Conservation (phyloP, 305 asterid species). For the Fraxinus latifolia region DNA sequence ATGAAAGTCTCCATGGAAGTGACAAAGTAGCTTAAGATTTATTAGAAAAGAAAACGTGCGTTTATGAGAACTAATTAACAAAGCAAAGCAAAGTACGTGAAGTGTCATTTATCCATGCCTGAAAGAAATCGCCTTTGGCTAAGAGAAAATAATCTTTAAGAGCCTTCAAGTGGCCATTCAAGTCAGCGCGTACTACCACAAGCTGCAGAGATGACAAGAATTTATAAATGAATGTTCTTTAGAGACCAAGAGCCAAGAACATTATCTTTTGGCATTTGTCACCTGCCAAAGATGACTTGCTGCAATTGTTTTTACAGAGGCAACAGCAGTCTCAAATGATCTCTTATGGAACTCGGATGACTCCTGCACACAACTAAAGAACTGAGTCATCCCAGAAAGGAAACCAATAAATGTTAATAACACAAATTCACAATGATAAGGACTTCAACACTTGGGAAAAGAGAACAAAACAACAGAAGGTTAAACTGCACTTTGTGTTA, state of each 20-base stretch:
- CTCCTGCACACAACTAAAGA: constrained; percentile 53
- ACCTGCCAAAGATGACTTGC: constrained; percentile 99
- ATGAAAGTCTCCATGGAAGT: background rate
- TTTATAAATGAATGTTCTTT: constrained; percentile 18
- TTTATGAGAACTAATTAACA: background rate
- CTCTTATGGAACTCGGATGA: constrained; percentile 92
- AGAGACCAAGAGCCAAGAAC: constrained; percentile 14
- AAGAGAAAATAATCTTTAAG: constrained; percentile 96
- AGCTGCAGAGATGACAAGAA: constrained; percentile 59
- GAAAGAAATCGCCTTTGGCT: constrained; percentile 97
- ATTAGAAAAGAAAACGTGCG: constrained; percentile 9
- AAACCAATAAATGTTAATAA: background rate
- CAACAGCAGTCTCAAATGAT: constrained; percentile 79
- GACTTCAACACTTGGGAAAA: constrained; percentile 3
- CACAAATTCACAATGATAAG: constrained; percentile 8
- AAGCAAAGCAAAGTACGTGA: background rate
- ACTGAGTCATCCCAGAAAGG: constrained; percentile 16
- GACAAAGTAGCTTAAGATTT: constrained; percentile 5
- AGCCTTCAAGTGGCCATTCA: constrained; percentile 97
- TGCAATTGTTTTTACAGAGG: constrained; percentile 81
- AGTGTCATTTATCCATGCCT: constrained; percentile 45
- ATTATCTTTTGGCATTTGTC: constrained; percentile 26
- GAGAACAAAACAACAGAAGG: constrained; percentile 2
- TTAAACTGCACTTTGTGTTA: background rate
- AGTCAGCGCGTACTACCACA: constrained; percentile 94